These are phyloP conservation scores for Fraxinus xanthoxyloides DNA, from an alignment of 305 asterid species.

Conservation along the genomic window DNA sequence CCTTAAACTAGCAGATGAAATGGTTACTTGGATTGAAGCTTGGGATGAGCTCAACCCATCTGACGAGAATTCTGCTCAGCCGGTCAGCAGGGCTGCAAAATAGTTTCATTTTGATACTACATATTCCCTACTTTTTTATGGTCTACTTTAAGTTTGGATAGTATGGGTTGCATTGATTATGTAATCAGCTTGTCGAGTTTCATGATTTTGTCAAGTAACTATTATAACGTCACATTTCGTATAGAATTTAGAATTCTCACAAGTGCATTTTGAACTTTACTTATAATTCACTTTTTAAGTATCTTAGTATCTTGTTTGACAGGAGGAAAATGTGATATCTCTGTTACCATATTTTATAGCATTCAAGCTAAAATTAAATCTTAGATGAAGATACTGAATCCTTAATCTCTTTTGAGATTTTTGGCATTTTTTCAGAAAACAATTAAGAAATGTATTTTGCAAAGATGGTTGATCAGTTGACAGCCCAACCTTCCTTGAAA, in stretches of 20 bases:
- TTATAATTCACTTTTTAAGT: no score
- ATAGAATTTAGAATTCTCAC: no score
- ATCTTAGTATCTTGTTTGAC: no score
- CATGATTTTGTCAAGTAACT: background rate
- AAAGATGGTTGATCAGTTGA: background rate
- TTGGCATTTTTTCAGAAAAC: background rate
- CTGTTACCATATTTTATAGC: no score
- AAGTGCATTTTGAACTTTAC: no score
- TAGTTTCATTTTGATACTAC: constrained; percentile 28
- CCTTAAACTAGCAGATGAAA: no score
- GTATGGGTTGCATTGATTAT: background rate
- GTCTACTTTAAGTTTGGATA: background rate
- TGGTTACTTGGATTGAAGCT: no score
- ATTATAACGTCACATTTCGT: background rate
- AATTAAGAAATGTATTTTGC: background rate
- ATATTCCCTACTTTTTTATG: constrained; percentile 4
- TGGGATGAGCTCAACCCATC: constrained; percentile 90
- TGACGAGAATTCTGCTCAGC: constrained; percentile 33
- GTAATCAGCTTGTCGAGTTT: constrained; percentile 13
- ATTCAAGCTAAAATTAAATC: no score
- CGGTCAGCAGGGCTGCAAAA: constrained; percentile 34
- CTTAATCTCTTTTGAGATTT: background rate
- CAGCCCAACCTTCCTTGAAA: background rate
- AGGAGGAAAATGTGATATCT: no score
- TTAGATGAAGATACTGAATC: background rate